A percentile compares a stretch with the other conserved stretches of the same genome.
Evolutionary conservation across 768 basidiomycete species (phyloP).

Genomic region (Serendipita vermifera): DNA sequence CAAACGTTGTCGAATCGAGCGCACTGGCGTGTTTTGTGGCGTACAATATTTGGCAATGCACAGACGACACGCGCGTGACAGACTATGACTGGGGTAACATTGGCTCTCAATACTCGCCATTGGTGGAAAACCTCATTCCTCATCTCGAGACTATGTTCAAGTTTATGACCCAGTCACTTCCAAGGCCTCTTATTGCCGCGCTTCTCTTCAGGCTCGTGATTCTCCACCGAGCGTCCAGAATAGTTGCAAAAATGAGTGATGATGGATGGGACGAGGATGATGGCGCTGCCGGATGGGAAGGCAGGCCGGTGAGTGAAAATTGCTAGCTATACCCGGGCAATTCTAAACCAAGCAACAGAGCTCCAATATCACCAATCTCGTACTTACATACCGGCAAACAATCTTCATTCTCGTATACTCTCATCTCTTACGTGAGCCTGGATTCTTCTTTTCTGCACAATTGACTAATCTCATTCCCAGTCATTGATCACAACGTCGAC

Average conservation of each 20-base stretch:
- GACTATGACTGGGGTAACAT: not conserved
- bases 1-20: slow-evolving; percentile 86
- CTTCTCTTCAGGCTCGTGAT: slow-evolving; percentile 70
- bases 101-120: slow-evolving; percentile 32
- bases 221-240: slow-evolving; percentile 66
- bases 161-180: slow-evolving; percentile 73
- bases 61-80: not conserved
- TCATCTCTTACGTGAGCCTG: slow-evolving; percentile 58
- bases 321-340: not conserved
- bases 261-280: slow-evolving; percentile 67
- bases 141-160: slow-evolving; percentile 68
- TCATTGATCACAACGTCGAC: slow-evolving; percentile 79
- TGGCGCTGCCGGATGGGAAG: slow-evolving; percentile 52
- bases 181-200: slow-evolving; percentile 70
- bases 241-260: slow-evolving; percentile 72
- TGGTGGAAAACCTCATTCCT: slow-evolving; percentile 66
- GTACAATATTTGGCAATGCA: slow-evolving; percentile 74
- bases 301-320: slow-evolving; percentile 46
- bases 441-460: not conserved
- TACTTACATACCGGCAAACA: slow-evolving; percentile 71
- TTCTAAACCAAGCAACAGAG: slow-evolving; percentile 37
- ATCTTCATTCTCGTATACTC: slow-evolving; percentile 83
- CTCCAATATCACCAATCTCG: slow-evolving; percentile 55
- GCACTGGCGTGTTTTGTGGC: slow-evolving; percentile 79
- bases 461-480: slow-evolving; percentile 26